Base-by-base conservation (phyloP, 257 asterid genomes). In the Thymus quinquecostatus region DNA sequence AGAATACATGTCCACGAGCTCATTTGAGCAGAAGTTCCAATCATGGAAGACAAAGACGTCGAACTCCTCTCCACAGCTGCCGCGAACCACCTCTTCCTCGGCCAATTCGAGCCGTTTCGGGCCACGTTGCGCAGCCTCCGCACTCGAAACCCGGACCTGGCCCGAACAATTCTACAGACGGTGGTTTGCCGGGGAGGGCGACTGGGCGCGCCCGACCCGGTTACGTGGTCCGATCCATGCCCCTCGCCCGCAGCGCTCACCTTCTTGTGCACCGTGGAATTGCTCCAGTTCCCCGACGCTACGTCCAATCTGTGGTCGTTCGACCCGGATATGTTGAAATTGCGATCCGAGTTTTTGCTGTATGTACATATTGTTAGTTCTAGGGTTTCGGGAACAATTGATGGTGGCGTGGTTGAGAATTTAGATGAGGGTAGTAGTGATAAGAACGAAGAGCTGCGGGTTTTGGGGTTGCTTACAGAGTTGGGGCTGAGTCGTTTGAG, bases 61-160 rank as follows among this genome's bases (percentile, higher is more conserved):
- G 86, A 87, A 64, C 80, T 91, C 54, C 92, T 94, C 56, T 84
- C 92, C 44, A 83, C 53, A 70, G 90, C 84, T 70, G 66, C 89
- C 13, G 90, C 88, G 5, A 94, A 94, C 82, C 99, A 94, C 81
- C 71, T 94, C 13, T 89, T 88, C 68, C 75, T 94, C 41, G 96
- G 93, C 33, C 99, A 94, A 83, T 94, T 89, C 80, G 98, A 94
- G 82, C 92, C 97, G 1, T 92, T 94, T 36, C 96, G 97, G 75
- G 96, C 98, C 60, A 86, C 85, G 47, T 50, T 94, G 50, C 91
- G 86, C 21, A 85, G 87, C 56, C 96, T 91, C 73, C 88, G 96
- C n/a, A 79, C 85, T 64, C 86, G 96, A n/a, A 85, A 80, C 56
- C 96, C 92, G 33, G 96, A 84, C 74, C 77, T 86, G 13, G 94